phyloP scores from a whole-genome alignment of 345 rosid genomes.

The Eucalyptus cloeziana region DNA sequence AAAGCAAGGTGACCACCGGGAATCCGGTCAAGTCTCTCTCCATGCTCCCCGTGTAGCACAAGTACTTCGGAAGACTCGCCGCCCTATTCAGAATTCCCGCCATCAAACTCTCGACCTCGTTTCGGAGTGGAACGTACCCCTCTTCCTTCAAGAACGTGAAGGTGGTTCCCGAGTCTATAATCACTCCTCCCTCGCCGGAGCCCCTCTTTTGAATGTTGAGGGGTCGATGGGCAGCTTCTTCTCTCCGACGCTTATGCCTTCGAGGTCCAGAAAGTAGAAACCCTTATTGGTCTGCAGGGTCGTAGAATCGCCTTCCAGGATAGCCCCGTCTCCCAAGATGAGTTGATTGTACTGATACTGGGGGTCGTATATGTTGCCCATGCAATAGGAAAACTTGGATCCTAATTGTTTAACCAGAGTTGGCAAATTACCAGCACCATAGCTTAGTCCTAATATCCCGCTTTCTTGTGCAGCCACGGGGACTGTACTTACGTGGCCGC shows the following conservation, averaged over 20 bases:
- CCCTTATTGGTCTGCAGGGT: neutral
- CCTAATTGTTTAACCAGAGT: neutral
- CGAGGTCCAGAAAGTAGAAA: neutral
- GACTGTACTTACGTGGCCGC: neutral
- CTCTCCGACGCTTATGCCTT: neutral
- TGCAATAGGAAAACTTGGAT: neutral
- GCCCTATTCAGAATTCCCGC: neutral
- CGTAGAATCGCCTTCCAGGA: neutral
- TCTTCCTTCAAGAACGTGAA: neutral
- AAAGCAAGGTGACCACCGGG: constrained; percentile 25
- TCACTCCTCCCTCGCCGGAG: constrained; percentile 4
- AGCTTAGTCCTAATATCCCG: neutral
- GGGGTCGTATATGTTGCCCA: neutral
- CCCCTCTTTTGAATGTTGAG: neutral
- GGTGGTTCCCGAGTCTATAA: neutral
- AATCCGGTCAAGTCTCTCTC: constrained; percentile 18
- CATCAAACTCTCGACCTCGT: neutral
- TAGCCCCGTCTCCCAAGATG: neutral
- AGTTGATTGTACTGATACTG: neutral
- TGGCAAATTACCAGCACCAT: neutral
- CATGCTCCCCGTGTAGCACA: constrained; percentile 25
- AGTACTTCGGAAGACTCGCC: neutral
- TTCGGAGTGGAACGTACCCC: neutral
- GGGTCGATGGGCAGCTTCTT: constrained; percentile 7
- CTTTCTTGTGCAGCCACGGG: neutral